A percentile compares a stretch with the other conserved stretches of the same genome.
These are phyloP conservation scores for Lathyrus oleraceus DNA, from an alignment of 306 rosid species.

Conservation along the genomic window DNA sequence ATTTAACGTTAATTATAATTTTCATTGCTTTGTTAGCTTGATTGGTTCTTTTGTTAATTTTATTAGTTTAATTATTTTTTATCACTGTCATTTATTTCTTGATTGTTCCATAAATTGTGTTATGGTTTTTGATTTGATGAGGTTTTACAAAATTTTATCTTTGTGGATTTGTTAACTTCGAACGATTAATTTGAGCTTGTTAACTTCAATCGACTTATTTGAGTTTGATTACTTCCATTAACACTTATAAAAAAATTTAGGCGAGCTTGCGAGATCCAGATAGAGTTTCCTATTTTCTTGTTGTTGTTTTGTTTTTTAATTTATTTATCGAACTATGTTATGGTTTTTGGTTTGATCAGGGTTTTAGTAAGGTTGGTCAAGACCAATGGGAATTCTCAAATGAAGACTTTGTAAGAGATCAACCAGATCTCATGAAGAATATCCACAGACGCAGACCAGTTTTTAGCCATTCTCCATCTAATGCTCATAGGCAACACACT, in stretches of 20 bases:
- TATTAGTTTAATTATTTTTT: background rate
- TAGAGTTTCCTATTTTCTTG: background rate
- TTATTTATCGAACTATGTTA: slow-evolving; percentile 27
- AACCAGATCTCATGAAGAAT: slow-evolving; percentile 70
- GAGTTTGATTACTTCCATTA: background rate
- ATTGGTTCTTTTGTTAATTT: background rate
- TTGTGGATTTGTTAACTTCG: background rate
- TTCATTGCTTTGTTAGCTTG: too few species aligned
- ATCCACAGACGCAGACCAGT: slow-evolving; percentile 84
- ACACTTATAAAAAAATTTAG: background rate
- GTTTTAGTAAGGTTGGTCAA: slow-evolving; percentile 77
- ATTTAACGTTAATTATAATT: slow-evolving; percentile 4
- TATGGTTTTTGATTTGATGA: slow-evolving; percentile 33
- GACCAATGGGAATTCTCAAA: slow-evolving; percentile 90
- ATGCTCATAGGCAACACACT: too few species aligned
- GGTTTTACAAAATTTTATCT: slow-evolving; percentile 75
- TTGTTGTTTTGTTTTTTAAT: background rate
- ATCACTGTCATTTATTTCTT: background rate
- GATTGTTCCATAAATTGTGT: slow-evolving; percentile 14
- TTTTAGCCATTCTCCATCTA: slow-evolving; percentile 76
- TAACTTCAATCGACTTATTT: too few species aligned
- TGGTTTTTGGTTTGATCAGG: slow-evolving; percentile 50
- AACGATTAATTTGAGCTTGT: background rate
- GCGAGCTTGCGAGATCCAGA: background rate
- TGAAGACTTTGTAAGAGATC: slow-evolving; percentile 74